A percentile compares a stretch with the other conserved stretches of the same genome.
These are phyloP conservation scores for Diophrys sp. DNA, from an alignment of 73 alveolate genomes.

Conservation along the genomic window DNA sequence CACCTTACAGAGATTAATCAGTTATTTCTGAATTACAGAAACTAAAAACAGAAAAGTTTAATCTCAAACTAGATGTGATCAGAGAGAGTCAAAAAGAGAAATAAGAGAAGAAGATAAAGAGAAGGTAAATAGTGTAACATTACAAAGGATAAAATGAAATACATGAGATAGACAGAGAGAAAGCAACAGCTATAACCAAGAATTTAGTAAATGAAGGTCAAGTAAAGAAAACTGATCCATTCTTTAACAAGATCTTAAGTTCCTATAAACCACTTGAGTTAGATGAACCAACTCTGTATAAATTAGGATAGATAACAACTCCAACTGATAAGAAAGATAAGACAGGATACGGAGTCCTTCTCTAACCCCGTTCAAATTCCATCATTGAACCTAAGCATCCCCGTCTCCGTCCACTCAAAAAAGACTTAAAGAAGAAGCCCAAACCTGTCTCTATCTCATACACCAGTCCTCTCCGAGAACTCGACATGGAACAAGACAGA, in stretches of 20 bases:
- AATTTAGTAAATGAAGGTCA: not conserved
- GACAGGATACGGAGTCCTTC: no score
- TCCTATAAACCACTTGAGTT: not conserved
- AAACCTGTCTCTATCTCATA: not conserved
- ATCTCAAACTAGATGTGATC: not conserved
- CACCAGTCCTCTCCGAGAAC: not conserved
- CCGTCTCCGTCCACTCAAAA: not conserved
- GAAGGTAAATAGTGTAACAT: slow-evolving; percentile 26
- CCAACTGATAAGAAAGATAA: no score
- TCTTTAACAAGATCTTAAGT: not conserved
- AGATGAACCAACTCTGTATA: not conserved
- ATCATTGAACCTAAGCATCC: not conserved
- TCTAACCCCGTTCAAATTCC: not conserved
- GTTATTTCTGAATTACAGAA: no score
- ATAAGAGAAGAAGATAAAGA: slow-evolving; percentile 15
- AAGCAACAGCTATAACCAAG: slow-evolving; percentile 17
- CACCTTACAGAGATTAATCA: no score
- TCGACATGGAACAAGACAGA: not conserved
- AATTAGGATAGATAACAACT: not conserved
- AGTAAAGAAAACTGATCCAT: not conserved
- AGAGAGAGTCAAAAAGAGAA: not conserved
- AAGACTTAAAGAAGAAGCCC: not conserved
- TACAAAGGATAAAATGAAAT: slow-evolving; percentile 5
- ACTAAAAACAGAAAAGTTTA: not conserved
- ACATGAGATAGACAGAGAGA: slow-evolving; percentile 48